phyloP scores from a whole-genome alignment of 176 grass and related monocot genomes.

The Oryza meridionalis region DNA sequence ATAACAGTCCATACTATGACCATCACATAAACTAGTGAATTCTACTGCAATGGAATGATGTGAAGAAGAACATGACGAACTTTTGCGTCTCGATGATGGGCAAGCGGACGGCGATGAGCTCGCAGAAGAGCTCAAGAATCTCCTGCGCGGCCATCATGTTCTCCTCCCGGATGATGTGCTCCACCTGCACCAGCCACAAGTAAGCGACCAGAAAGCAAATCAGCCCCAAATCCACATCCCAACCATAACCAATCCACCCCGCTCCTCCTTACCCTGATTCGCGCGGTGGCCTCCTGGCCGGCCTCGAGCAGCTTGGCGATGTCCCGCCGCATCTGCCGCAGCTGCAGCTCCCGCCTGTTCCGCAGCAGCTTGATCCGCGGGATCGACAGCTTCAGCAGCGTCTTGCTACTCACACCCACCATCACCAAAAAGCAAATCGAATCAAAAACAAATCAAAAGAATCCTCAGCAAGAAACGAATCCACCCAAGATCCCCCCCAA shows the following conservation, averaged over 20 bases:
- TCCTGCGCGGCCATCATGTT: constrained; percentile 99
- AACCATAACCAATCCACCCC: background rate
- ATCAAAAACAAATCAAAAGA: background rate
- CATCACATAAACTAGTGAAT: background rate
- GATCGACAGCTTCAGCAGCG: constrained; percentile 93
- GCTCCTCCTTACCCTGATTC: constrained; percentile 70
- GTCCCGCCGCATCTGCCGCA: constrained; percentile 95
- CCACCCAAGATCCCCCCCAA: background rate
- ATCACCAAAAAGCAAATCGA: background rate
- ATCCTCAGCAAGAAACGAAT: background rate
- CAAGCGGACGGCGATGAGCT: constrained; percentile 79
- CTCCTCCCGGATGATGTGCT: constrained; percentile 97
- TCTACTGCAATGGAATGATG: background rate
- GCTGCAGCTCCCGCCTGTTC: constrained; percentile 87
- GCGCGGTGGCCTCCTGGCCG: constrained; percentile 93
- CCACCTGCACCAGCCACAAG: constrained; percentile 54
- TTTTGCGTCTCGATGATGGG: constrained; percentile 92
- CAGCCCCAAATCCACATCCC: background rate
- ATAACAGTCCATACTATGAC: background rate
- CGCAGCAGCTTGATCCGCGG: constrained; percentile 97
- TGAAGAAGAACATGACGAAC: constrained; percentile 25
- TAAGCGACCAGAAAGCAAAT: background rate
- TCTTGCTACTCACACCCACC: constrained; percentile 61
- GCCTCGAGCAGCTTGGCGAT: constrained; percentile 97
- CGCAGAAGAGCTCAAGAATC: constrained; percentile 96